A percentile compares a stretch with the other conserved stretches of the same genome.
Evolutionary conservation across 495 filamentous ascomycete genomes (phyloP).

Genomic region (Cercophora samala): DNA sequence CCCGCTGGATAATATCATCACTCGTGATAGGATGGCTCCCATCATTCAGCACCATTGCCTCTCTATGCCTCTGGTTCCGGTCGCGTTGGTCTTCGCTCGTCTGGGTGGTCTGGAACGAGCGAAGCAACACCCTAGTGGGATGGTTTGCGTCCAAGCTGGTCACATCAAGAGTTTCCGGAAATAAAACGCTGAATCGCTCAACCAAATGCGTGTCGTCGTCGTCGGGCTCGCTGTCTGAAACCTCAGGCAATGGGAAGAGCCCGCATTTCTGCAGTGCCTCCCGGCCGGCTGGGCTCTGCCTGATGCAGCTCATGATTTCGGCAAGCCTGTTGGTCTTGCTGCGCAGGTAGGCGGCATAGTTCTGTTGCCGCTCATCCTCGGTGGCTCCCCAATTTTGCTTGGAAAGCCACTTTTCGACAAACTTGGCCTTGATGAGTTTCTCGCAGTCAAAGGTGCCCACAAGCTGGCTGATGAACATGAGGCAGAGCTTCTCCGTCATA

Average conservation of each 20-base stretch:
- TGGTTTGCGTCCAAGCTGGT: conserved; percentile 31
- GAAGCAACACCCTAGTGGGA: conserved; percentile 30
- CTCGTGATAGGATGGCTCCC: conserved; percentile 54
- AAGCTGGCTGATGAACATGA: conserved; percentile 46
- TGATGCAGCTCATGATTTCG: conserved; percentile 41
- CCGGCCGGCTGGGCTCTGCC: conserved; percentile 35
- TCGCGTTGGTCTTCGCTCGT: conserved; percentile 48
- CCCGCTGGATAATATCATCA: conserved; percentile 55
- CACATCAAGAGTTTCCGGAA: conserved; percentile 35
- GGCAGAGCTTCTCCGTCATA: conserved; percentile 48
- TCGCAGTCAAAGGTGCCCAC: conserved; percentile 41
- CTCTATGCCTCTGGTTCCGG: conserved; percentile 52
- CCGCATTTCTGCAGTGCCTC: conserved; percentile 42
- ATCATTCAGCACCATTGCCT: conserved; percentile 65
- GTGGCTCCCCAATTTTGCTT: conserved; percentile 53
- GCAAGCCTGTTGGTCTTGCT: conserved; percentile 45
- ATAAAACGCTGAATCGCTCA: conserved; percentile 33
- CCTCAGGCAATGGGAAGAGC: conserved; percentile 29
- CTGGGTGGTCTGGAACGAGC: conserved; percentile 38
- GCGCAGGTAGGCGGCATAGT: conserved; percentile 44
- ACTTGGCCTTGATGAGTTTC: conserved; percentile 46
- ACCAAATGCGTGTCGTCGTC: conserved; percentile 17
- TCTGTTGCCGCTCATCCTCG: conserved; percentile 41
- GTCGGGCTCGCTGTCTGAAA: conserved; percentile 23
- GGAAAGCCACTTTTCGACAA: conserved; percentile 55